Evolutionary conservation across 164 flowering plant species (phyloP).

Genomic region (Chimonanthus praecox): DNA sequence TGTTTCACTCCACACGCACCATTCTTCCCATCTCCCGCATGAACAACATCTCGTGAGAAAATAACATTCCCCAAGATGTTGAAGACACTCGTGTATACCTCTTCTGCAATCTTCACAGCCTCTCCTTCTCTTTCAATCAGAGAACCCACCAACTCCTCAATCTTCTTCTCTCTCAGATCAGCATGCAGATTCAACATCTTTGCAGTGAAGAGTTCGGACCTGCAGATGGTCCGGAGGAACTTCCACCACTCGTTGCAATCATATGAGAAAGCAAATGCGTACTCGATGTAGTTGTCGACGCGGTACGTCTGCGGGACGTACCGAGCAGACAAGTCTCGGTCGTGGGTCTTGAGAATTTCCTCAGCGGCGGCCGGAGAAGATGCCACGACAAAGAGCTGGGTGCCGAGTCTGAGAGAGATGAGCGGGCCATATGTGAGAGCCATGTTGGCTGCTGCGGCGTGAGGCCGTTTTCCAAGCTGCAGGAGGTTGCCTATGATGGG

Average conservation of each 20-base stretch:
- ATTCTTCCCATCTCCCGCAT: conserved; percentile 5
- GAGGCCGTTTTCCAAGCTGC: conserved; percentile 14
- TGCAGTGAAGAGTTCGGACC: conserved; percentile 24
- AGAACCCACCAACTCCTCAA: conserved; percentile 16
- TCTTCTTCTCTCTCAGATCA: conserved; percentile 19
- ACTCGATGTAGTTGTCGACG: not conserved
- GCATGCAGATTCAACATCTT: conserved; percentile 20
- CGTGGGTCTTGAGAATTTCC: conserved; percentile 34
- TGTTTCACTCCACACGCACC: conserved; percentile 4
- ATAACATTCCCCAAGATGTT: conserved; percentile 12
- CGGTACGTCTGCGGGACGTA: conserved; percentile 4
- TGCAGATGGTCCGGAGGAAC: conserved; percentile 18
- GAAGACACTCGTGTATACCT: conserved; percentile 9
- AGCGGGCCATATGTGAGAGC: conserved; percentile 26
- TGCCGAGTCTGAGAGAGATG: conserved; percentile 26
- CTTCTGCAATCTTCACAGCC: conserved; percentile 18
- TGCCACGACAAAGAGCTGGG: conserved; percentile 23
- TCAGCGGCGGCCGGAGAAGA: conserved; percentile 27
- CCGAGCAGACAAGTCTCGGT: conserved; percentile 6
- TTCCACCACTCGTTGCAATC: conserved; percentile 26
- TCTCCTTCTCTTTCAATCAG: conserved; percentile 14
- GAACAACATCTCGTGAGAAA: conserved; percentile 19
- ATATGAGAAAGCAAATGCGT: not conserved
- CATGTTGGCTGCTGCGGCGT: conserved; percentile 9
- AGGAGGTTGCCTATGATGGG: conserved; percentile 15